These are phyloP conservation scores for Lizonia empirigonia DNA, from an alignment of 2,329 filamentous ascomycete genomes.

Conservation along the genomic window DNA sequence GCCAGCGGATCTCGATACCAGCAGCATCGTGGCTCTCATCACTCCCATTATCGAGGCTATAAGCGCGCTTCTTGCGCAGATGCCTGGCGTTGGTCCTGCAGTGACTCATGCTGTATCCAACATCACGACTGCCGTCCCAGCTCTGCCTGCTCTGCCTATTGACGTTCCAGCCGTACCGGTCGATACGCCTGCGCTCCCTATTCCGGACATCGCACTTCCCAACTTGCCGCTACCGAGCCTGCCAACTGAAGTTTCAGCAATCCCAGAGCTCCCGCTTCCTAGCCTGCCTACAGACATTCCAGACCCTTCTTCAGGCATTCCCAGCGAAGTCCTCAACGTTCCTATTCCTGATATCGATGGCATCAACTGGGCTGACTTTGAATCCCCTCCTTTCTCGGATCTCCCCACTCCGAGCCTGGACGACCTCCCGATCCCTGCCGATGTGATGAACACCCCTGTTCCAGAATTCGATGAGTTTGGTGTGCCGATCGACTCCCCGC, in stretches of 20 bases:
- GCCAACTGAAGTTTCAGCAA: neutral
- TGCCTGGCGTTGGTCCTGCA: neutral
- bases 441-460: conserved; percentile 7
- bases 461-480: conserved; percentile 9
- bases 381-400: conserved; percentile 2
- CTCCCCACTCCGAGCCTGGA: neutral
- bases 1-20: neutral
- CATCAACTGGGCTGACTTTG: conserved; percentile 9
- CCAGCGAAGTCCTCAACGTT: neutral
- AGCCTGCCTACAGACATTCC: neutral
- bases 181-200: neutral
- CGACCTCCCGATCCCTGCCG: conserved; percentile 4
- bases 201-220: neutral
- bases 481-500: neutral
- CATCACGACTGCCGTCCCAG: neutral
- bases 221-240: neutral
- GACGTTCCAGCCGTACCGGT: neutral
- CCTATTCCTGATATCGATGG: conserved; percentile 8
- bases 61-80: neutral
- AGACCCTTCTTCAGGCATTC: neutral
- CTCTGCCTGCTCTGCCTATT: neutral
- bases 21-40: neutral
- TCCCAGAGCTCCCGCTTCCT: neutral
- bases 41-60: conserved; percentile 4
- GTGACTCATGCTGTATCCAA: neutral